Evolutionary conservation across 352 stramenopile genomes (phyloP).

Genomic region (Pythium grandisporangium): DNA sequence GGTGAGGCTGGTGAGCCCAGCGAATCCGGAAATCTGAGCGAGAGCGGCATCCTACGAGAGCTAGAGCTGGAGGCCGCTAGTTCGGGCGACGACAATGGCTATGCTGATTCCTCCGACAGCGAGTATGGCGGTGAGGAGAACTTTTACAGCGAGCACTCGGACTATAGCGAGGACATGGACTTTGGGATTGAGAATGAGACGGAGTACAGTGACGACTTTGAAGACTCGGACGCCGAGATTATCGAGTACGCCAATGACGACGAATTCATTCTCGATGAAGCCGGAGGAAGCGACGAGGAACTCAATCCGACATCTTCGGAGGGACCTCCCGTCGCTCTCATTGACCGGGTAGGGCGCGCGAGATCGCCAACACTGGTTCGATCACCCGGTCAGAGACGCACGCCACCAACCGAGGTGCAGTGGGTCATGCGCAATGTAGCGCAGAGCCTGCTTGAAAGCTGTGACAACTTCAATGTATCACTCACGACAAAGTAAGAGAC

Average conservation of each 20-base stretch:
- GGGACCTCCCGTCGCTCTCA: too few relatives aligned
- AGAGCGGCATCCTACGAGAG: constrained; percentile 53
- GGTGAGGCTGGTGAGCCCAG: background rate
- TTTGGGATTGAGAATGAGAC: constrained; percentile 50
- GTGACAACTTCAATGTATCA: constrained; percentile 27
- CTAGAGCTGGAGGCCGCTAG: constrained; percentile 44
- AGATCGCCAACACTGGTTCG: constrained; percentile 7
- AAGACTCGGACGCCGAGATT: constrained; percentile 65
- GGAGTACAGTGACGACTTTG: constrained; percentile 80
- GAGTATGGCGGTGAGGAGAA: constrained; percentile 80
- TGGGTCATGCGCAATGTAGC: constrained; percentile 72
- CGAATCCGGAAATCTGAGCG: constrained; percentile 18
- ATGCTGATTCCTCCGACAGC: constrained; percentile 50
- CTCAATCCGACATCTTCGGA: background rate
- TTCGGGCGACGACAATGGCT: constrained; percentile 23
- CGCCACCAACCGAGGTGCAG: constrained; percentile 39
- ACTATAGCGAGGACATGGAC: constrained; percentile 72
- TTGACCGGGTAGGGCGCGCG: background rate
- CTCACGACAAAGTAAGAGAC: background rate
- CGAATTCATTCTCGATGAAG: constrained; percentile 32
- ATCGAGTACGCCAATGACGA: constrained; percentile 74
- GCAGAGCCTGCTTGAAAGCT: constrained; percentile 54
- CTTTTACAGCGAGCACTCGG: constrained; percentile 78
- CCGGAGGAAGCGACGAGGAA: too few relatives aligned
- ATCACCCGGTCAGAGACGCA: constrained; percentile 9